Conservation (phyloP, 2,329 filamentous ascomycete species). For the Cladosporium sphaerospermum region DNA sequence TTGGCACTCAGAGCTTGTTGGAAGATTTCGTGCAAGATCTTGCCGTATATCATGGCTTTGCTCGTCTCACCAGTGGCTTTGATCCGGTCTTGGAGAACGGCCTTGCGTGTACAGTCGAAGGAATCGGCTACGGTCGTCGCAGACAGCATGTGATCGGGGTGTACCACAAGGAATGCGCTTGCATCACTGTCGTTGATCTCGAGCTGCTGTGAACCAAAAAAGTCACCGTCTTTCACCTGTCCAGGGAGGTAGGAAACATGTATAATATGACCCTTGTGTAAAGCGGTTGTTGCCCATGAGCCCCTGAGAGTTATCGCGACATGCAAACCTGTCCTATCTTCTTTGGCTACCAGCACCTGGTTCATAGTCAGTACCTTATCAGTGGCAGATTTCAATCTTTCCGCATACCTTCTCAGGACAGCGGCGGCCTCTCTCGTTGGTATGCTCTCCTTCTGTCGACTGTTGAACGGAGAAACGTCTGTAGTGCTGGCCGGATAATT, state of each 20-base stretch:
- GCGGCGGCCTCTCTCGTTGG: slow-evolving; percentile 53
- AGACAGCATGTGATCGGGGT: slow-evolving; percentile 92
- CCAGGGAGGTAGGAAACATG: slow-evolving; percentile 65
- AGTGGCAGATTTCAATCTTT: no score
- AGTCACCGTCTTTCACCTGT: slow-evolving; percentile 23
- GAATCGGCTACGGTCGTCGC: slow-evolving; percentile 96
- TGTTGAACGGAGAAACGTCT: slow-evolving; percentile 71
- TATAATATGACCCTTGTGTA: slow-evolving; percentile 67
- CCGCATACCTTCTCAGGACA: slow-evolving; percentile 48
- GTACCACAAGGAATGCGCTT: slow-evolving; percentile 67
- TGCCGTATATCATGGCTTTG: slow-evolving; percentile 81
- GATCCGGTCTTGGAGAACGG: slow-evolving; percentile 88
- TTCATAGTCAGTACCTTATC: background rate
- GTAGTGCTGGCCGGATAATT: slow-evolving; percentile 1
- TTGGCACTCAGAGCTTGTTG: slow-evolving; percentile 83
- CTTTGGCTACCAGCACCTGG: slow-evolving; percentile 74
- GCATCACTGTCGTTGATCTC: slow-evolving; percentile 70
- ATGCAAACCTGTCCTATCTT: slow-evolving; percentile 61
- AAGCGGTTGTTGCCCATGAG: slow-evolving; percentile 79
- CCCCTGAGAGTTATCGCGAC: slow-evolving; percentile 72
- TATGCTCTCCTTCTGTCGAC: slow-evolving; percentile 63
- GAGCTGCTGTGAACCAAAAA: slow-evolving; percentile 60
- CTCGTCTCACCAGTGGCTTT: slow-evolving; percentile 80
- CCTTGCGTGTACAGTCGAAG: slow-evolving; percentile 81
- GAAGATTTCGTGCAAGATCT: slow-evolving; percentile 90